Evolutionary conservation across 2,329 filamentous ascomycete genomes (phyloP).

Genomic region (Penicillium thymicola): DNA sequence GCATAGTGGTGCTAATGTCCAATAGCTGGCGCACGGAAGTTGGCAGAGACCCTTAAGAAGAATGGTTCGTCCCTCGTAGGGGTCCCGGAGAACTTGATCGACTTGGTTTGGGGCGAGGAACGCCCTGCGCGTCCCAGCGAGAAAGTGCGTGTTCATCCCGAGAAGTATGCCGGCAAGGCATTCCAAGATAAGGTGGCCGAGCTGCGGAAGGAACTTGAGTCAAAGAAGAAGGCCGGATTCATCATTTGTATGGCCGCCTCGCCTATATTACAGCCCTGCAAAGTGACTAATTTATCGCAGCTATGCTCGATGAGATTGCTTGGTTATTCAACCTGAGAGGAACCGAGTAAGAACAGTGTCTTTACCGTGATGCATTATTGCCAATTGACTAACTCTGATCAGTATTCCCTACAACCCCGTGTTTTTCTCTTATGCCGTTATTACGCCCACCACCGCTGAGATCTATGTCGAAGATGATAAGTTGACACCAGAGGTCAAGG

Average conservation of each 20-base stretch:
- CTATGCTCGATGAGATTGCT: conserved; percentile 92
- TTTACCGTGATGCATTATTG: background rate
- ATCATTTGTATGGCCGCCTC: conserved; percentile 61
- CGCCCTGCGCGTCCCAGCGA: conserved; percentile 74
- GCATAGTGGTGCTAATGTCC: conserved; percentile 9
- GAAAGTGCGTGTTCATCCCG: conserved; percentile 66
- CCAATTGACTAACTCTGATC: conserved; percentile 5
- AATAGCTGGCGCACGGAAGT: conserved; percentile 64
- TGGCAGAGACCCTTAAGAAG: conserved; percentile 81
- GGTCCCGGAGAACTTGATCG: conserved; percentile 80
- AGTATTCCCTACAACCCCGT: conserved; percentile 95
- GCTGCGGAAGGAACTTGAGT: conserved; percentile 83
- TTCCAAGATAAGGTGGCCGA: conserved; percentile 80
- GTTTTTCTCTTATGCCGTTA: conserved; percentile 92
- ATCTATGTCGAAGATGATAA: conserved; percentile 84
- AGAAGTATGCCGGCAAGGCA: conserved; percentile 76
- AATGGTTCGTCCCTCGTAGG: conserved; percentile 74
- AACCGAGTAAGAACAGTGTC: conserved; percentile 60
- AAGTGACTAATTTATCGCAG: conserved; percentile 28
- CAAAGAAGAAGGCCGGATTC: conserved; percentile 82
- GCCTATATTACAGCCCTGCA: background rate
- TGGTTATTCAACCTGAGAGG: conserved; percentile 98
- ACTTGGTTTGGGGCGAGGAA: conserved; percentile 76
- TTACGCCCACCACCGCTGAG: conserved; percentile 72
- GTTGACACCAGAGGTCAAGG: conserved; percentile 63